Evolutionary conservation across 2,329 filamentous ascomycete species (phyloP).

Genomic region (Xylariaceae sp.): DNA sequence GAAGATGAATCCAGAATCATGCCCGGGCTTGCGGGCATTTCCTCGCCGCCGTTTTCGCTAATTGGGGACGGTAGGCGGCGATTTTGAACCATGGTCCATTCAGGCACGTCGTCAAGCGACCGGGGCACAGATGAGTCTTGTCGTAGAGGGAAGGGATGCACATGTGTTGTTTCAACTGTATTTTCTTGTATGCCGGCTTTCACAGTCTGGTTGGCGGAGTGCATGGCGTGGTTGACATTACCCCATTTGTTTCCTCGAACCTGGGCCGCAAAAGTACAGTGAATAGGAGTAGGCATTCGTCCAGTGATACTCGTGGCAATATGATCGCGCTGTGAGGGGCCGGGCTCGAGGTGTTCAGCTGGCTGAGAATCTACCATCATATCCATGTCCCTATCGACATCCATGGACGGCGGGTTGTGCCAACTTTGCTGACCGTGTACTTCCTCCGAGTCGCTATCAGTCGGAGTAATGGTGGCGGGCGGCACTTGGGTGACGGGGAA

Average conservation of each 20-base stretch:
- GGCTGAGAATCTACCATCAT: constrained; percentile 41
- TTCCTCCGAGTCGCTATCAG: constrained; percentile 37
- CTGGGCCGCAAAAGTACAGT: constrained; percentile 53
- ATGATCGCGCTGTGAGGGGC: constrained; percentile 27
- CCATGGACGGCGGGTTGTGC: constrained; percentile 22
- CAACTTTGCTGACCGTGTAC: constrained; percentile 18
- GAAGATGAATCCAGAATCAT: constrained; percentile 34
- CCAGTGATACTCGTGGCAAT: constrained; percentile 32
- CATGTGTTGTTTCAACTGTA: constrained; percentile 10
- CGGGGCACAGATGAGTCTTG: constrained; percentile 44
- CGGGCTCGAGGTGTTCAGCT: constrained; percentile 24
- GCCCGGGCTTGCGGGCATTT: constrained; percentile 32
- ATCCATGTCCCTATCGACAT: constrained; percentile 43
- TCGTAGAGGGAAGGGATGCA: constrained; percentile 27
- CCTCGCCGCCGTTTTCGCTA: constrained; percentile 50
- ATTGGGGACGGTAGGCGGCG: constrained; percentile 56
- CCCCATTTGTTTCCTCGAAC: constrained; percentile 49
- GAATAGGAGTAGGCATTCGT: constrained; percentile 57
- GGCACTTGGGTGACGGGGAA: constrained; percentile 25
- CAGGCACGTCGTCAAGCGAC: constrained; percentile 38
- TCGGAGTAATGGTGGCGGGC: constrained; percentile 33
- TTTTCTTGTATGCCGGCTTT: constrained; percentile 37
- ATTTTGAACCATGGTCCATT: constrained; percentile 51
- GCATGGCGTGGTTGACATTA: constrained; percentile 28
- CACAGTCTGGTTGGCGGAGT: constrained; percentile 23